phyloP scores from a whole-genome alignment of 2,329 filamentous ascomycete genomes.

The Colletotrichum limetticola region DNA sequence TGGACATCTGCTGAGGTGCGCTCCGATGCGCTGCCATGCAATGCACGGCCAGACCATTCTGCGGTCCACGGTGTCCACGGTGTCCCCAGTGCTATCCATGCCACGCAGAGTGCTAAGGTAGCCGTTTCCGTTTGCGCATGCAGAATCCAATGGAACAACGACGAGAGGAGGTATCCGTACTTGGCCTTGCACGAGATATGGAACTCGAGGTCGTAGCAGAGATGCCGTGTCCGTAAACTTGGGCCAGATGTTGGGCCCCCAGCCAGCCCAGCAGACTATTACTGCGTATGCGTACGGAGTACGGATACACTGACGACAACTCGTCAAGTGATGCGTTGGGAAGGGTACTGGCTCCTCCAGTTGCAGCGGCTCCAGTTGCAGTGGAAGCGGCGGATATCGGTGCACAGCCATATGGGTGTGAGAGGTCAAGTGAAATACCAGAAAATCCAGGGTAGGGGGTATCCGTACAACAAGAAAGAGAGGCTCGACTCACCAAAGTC shows the following conservation, averaged over 20 bases:
- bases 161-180: conserved; percentile 1
- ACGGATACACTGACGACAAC: not conserved
- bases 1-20: conserved; percentile 12
- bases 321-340: not conserved
- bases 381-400: not conserved
- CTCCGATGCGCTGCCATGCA: conserved; percentile 25
- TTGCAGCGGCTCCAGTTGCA: not conserved
- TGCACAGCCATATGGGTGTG: conserved; percentile 16
- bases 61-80: conserved; percentile 23
- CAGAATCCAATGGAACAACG: conserved; percentile 29
- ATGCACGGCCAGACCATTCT: conserved; percentile 32
- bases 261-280: conserved; percentile 1
- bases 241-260: conserved; percentile 4
- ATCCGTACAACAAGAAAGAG: not conserved
- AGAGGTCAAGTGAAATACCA: conserved; percentile 8
- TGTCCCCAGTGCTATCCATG: conserved; percentile 23
- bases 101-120: conserved; percentile 20
- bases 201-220: not conserved
- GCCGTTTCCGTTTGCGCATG: conserved; percentile 30
- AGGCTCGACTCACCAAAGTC: not conserved
- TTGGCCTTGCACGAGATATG: conserved; percentile 1
- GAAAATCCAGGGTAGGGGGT: conserved; percentile 14
- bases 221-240: not conserved
- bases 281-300: too few relatives aligned
- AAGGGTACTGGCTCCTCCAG: not conserved